Base-by-base conservation (phyloP, 1,284 basidiomycete genomes). In the Porogramme epimiltina region DNA sequence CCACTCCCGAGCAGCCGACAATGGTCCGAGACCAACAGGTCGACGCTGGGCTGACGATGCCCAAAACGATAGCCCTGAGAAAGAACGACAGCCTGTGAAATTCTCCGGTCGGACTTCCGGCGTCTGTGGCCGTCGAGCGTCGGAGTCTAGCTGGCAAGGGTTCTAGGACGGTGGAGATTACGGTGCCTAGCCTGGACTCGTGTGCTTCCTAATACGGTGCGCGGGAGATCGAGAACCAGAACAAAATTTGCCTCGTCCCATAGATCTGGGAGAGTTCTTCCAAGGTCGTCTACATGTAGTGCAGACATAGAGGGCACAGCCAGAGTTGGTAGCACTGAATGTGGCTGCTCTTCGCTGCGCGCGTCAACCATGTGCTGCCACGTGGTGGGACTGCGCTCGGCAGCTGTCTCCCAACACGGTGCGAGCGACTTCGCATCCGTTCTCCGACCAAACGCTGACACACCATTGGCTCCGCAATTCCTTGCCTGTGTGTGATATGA, bases 11-110 rank as follows among this genome's bases (percentile, higher is more conserved):
- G 8, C 28, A 8, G 6, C 28, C 28, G 28, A 31, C 28, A 31
- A 31, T 37, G 24, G n/a, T 19, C 55, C 55, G 55, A 54, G 42
- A 51, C 51, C n/a, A n/a, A n/a, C n/a, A n/a, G n/a, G n/a, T n/a
- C n/a, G n/a, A n/a, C 49, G 45, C 45, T 39, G 51, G 48, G 50
- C 39, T 34, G 22, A 28, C 33, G 10, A 36, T 18, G 11, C 2
- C 19, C 39, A 36, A 42, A 42, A 44, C 39, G 38, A 36, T 20
- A 16, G 36, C 26, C n/a, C 8, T 24, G 36, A 42, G 37, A 24
- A 25, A 33, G 40, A 51, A 48, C 20, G 23, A 22, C 16, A 46
- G 46, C 41, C 20, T 31, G 20, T 43, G 42, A 42, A 47, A 18
- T 37, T 36, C 23, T 41, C 34, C 45, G 51, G 45, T 25, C 25